Conservation (phyloP, 345 rosid genomes). For the Anacardium occidentale region DNA sequence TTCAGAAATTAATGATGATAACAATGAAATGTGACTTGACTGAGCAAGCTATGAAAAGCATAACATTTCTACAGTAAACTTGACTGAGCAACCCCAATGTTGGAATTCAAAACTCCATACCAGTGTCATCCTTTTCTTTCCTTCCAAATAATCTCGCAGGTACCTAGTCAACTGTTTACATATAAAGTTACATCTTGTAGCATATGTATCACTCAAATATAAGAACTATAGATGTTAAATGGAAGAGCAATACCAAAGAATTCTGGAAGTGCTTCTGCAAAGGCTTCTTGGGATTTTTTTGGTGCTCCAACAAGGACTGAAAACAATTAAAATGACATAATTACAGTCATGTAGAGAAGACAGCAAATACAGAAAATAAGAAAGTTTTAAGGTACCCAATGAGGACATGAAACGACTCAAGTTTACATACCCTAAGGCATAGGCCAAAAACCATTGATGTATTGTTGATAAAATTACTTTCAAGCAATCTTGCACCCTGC, state of each 20-base stretch:
- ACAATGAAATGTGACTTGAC: not conserved
- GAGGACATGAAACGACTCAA: not conserved
- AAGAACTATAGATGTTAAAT: no score
- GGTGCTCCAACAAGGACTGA: constrained; percentile 86
- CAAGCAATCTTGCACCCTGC: constrained; percentile 87
- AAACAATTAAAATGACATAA: constrained; percentile 15
- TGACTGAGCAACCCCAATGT: not conserved
- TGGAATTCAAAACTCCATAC: constrained; percentile 42
- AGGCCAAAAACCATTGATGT: constrained; percentile 92
- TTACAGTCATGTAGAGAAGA: constrained; percentile 8
- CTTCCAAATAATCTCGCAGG: constrained; percentile 83
- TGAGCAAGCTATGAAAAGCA: not conserved
- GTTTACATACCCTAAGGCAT: constrained; percentile 70
- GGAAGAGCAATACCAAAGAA: constrained; percentile 61
- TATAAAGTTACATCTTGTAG: constrained; percentile 16
- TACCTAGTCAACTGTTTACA: constrained; percentile 71
- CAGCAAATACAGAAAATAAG: not conserved
- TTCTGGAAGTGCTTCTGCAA: constrained; percentile 83
- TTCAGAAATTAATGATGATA: not conserved
- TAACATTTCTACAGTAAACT: not conserved
- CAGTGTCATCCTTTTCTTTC: constrained; percentile 87
- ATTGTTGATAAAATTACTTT: constrained; percentile 92
- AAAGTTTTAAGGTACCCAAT: not conserved
- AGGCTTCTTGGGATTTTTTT: constrained; percentile 81
- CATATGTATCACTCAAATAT: not conserved